These are phyloP conservation scores for Podospora appendiculata DNA, from an alignment of 495 filamentous ascomycete genomes.

Conservation along the genomic window DNA sequence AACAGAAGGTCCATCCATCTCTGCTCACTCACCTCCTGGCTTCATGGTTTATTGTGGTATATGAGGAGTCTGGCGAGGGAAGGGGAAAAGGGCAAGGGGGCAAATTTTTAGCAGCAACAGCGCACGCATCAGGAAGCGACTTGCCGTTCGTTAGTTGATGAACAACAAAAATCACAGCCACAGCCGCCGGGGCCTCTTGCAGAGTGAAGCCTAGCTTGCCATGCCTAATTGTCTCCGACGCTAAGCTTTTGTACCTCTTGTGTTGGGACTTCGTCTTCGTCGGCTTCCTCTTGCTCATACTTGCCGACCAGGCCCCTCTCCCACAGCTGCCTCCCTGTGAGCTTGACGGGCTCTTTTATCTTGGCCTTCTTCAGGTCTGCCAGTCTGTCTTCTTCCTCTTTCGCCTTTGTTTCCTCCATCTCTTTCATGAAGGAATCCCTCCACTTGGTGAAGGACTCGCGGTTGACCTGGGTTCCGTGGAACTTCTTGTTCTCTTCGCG, in stretches of 20 bases:
- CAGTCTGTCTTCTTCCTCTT: slow-evolving; percentile 60
- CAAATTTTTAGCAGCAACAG: background rate
- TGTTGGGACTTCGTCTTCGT: slow-evolving; percentile 37
- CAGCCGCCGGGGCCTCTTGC: too few species aligned
- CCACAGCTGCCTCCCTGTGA: slow-evolving; percentile 82
- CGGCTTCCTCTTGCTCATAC: slow-evolving; percentile 63
- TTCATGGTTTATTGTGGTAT: slow-evolving; percentile 7
- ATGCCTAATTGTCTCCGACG: slow-evolving; percentile 31
- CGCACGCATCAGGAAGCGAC: background rate
- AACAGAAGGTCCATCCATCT: background rate
- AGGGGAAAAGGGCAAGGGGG: slow-evolving; percentile 7
- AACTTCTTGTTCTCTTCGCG: slow-evolving; percentile 95
- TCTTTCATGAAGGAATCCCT: slow-evolving; percentile 69
- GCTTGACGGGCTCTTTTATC: slow-evolving; percentile 51
- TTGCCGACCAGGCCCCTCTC: slow-evolving; percentile 71
- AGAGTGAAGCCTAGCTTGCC: background rate
- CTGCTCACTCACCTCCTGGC: slow-evolving; percentile 6
- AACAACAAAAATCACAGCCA: too few species aligned
- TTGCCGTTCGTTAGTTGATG: background rate
- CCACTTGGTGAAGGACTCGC: slow-evolving; percentile 80
- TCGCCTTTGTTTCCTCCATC: slow-evolving; percentile 59
- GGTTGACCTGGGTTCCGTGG: slow-evolving; percentile 78
- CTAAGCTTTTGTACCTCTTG: slow-evolving; percentile 62
- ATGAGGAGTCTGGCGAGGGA: slow-evolving; percentile 11
- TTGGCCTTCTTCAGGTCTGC: slow-evolving; percentile 69